These are phyloP conservation scores for Chloris gayana DNA, from an alignment of 176 grass and related monocot species.

Conservation along the genomic window DNA sequence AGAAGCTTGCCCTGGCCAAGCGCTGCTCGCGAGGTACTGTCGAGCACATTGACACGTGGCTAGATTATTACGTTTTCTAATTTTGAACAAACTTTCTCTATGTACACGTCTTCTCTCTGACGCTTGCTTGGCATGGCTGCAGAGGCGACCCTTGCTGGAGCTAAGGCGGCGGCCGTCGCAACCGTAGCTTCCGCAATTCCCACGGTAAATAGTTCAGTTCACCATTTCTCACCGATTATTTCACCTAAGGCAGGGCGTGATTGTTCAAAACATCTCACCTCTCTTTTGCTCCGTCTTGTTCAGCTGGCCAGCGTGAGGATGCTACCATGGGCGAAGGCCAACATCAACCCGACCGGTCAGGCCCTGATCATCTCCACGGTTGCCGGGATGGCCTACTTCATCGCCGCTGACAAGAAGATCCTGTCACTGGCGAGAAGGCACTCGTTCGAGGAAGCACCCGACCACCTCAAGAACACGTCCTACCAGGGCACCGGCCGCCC, in stretches of 20 bases:
- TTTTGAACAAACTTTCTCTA: too few relatives aligned
- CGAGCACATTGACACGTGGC: background rate
- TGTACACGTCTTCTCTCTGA: conserved; percentile 1
- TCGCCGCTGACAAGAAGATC: conserved; percentile 77
- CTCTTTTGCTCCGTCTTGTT: background rate
- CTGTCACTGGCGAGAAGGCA: conserved; percentile 58
- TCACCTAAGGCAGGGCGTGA: background rate
- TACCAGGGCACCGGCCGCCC: conserved; percentile 23
- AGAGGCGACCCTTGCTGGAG: conserved; percentile 72
- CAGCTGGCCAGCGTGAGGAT: conserved; percentile 80
- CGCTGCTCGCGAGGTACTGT: too few relatives aligned
- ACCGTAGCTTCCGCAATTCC: conserved; percentile 64
- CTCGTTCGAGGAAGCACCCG: conserved; percentile 37
- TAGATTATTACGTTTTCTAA: too few relatives aligned
- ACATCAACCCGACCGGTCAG: conserved; percentile 74
- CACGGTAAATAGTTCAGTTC: conserved; percentile 42
- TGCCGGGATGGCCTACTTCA: conserved; percentile 76
- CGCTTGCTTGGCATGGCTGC: background rate
- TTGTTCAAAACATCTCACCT: too few relatives aligned
- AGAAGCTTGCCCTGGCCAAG: conserved; percentile 75
- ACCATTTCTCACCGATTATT: background rate
- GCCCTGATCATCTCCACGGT: conserved; percentile 69
- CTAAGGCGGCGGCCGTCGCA: conserved; percentile 63
- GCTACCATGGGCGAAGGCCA: conserved; percentile 70
- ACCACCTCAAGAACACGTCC: conserved; percentile 52